Conservation (phyloP, 2,329 filamentous ascomycete species). For the Penicillium sp. region DNA sequence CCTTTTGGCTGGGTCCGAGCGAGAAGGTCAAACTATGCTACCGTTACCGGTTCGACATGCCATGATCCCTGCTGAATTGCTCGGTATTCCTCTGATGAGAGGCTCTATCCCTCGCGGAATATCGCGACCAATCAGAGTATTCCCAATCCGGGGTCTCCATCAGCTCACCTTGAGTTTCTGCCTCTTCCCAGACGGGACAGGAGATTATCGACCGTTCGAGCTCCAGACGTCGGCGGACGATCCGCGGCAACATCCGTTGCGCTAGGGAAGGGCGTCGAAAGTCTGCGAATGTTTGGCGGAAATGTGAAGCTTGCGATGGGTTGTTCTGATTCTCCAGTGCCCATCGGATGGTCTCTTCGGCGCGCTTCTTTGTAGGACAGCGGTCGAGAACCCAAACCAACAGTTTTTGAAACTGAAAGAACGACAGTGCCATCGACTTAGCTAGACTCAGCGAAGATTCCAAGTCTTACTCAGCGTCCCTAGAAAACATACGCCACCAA, state of each 20-base stretch:
- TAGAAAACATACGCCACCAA: no score
- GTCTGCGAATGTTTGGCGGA: no score
- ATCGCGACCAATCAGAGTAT: neutral
- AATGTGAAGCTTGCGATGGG: no score
- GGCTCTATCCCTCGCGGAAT: neutral
- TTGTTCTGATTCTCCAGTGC: no score
- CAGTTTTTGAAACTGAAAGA: no score
- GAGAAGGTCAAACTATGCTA: neutral
- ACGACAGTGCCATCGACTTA: no score
- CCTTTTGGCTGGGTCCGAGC: neutral
- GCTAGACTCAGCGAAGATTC: no score
- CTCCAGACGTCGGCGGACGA: neutral
- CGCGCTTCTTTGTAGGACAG: no score
- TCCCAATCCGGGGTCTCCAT: neutral
- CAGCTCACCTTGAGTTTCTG: neutral
- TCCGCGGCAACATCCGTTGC: neutral
- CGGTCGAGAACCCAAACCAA: no score
- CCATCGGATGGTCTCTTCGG: no score
- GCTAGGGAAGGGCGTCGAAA: no score
- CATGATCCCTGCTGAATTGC: neutral
- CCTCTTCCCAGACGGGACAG: slow-evolving; percentile 6
- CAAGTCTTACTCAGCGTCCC: no score
- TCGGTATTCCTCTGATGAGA: neutral
- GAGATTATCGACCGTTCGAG: neutral
- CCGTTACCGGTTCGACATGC: neutral